A percentile compares a stretch with the other conserved stretches of the same genome.
These are phyloP conservation scores for Gaertneriomyces semiglobifer DNA, from an alignment of 192 early-diverging fungal genomes.

Conservation along the genomic window DNA sequence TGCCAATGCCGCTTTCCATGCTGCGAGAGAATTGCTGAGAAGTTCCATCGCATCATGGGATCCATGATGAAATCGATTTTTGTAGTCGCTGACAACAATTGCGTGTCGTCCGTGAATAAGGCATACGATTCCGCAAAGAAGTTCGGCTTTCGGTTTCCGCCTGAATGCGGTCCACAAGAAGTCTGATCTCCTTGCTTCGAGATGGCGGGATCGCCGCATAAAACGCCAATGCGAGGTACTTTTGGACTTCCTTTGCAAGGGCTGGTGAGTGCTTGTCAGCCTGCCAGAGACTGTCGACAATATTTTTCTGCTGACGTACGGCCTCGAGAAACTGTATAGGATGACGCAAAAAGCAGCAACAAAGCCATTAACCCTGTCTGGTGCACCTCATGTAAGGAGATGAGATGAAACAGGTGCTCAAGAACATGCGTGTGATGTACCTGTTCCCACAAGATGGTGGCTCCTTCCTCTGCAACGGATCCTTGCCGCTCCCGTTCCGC, in stretches of 20 bases:
- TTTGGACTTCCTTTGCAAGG: slow-evolving; percentile 6
- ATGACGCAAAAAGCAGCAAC: no score
- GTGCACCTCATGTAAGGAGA: neutral
- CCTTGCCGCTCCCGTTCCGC: neutral
- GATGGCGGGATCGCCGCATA: slow-evolving; percentile 9
- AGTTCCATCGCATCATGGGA: no score
- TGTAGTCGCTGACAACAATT: slow-evolving; percentile 2
- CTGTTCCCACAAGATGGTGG: slow-evolving; percentile 10
- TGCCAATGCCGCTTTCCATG: no score
- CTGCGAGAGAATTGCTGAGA: no score
- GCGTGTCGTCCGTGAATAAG: neutral
- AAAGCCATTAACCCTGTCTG: no score
- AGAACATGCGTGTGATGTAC: neutral
- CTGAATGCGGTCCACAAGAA: neutral
- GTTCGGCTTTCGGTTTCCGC: slow-evolving; percentile 1
- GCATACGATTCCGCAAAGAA: slow-evolving; percentile 1
- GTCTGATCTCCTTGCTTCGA: neutral
- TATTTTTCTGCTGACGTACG: neutral
- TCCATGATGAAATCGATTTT: no score
- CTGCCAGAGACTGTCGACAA: neutral
- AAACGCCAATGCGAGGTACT: slow-evolving; percentile 5
- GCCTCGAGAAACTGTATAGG: slow-evolving; percentile 2
- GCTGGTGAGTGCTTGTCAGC: no score
- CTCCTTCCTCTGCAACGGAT: slow-evolving; percentile 4
- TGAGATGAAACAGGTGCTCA: neutral